Base-by-base conservation (phyloP, 495 filamentous ascomycete genomes). In the Penicillium flavigenum region DNA sequence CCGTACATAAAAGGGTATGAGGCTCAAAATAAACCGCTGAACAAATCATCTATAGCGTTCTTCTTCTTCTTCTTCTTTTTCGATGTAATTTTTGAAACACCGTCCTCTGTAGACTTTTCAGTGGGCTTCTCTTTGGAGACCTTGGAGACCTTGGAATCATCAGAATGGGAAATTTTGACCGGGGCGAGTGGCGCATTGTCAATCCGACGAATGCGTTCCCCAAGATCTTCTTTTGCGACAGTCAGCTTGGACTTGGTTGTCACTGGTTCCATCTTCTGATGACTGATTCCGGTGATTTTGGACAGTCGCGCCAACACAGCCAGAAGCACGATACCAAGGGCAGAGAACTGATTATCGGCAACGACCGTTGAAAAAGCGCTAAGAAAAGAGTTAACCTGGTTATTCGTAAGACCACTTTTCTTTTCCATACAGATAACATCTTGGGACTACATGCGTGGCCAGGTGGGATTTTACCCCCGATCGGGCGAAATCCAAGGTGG, bases 311-410 rank as follows among this genome's bases (percentile, higher is more conserved):
- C 86, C 45, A 92, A 70, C 14, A 79, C 72, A 17, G 81, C 85
- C n/a, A 92, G 47, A 6, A 95, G 77, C 44, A 89, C 81, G 16
- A 91, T 73, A n/a, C 90, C 90, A n/a, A 94, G 78, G 2, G 87
- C 74, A n/a, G 88, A 82, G 66, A 88, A 91, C 58, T 89, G 88
- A 38, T 76, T 81, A 70, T 91, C 88, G 9, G 84, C 84, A 5
- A 88, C 72, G 14, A 93, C 73, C 26, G 85, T 85, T 8, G 83
- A 83, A 65, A 95, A 93, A 0, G 87, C 83, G 16, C 81, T 85
- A 55, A 43, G 12, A 17, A 27, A 48, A 10, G 4, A 44, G 57
- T 64, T 39, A 66, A 52, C 8, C 7, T 47, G 12, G 14, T 17
- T n/a, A 3, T 38, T 39, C 36, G 2, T 16, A 45, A 19, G 10